Base-by-base conservation (phyloP, 352 stramenopile genomes). In the Globisporangium cylindrosporum region DNA sequence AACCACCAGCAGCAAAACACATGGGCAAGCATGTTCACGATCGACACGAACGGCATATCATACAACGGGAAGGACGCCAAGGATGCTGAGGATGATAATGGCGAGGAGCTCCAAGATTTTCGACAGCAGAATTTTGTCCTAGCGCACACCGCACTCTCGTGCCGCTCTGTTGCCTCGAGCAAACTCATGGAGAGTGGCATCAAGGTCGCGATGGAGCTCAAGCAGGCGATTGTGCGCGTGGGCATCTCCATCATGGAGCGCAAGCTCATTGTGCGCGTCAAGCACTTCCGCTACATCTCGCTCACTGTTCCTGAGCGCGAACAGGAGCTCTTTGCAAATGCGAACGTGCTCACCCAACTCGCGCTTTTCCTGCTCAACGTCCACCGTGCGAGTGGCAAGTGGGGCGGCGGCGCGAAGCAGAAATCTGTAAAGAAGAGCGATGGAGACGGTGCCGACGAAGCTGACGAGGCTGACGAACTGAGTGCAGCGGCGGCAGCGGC, bases 251-350 rank as follows among this genome's bases (percentile, higher is more conserved):
- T 99, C 63, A 92, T 98, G 70, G 96, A 99, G 62, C 91, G 97
- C 12, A 97, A 97, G 67, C 89, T 95, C 29, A 96, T 99, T 18
- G 93, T 96, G 20, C 84, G 94, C 8, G 91, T 98, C 12, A 98
- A 97, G 71, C 95, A 99, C 75, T 99, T 99, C 70, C 94, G 97
- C 15, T 99, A 99, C 75, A 96, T 98, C 5, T 98, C 97, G 62
- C 72, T 99, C 24, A 91, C 95, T 43, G 87, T 96, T 0, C 77
- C 81, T 0, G 87, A 97, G 58, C 76, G 85, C 25, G 90, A 95
- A 38, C 83, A 94, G 61, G 75, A 90, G 57, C 73, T 98, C 8
- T 98, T 99, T 72, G 86, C 93, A 8, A 97, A 98, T 69, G 93
- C 96, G 5, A 89, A 98, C 27, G 93, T 97, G 15, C 74, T 99